Percentiles rank a stretch among this genome's conserved stretches.
Evolutionary conservation across 192 early-diverging fungal species (phyloP).

Genomic region (Spizellomyces punctatus): DNA sequence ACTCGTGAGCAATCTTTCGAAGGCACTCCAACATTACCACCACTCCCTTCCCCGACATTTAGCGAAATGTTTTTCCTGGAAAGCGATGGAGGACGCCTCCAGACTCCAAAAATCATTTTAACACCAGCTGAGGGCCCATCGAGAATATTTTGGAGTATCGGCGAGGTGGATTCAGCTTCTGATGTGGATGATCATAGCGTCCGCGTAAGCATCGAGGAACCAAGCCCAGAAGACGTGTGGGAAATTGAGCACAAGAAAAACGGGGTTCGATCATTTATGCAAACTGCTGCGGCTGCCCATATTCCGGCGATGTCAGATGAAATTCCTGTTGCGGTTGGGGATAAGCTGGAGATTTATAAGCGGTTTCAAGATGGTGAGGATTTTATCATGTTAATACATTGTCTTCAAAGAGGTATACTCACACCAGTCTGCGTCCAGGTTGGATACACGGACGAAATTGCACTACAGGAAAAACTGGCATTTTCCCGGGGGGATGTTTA

Average conservation of each 20-base stretch:
- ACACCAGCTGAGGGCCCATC: background rate
- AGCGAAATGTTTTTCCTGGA: slow-evolving; percentile 14
- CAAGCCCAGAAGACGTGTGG: background rate
- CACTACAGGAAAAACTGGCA: background rate
- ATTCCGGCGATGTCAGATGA: slow-evolving; percentile 4
- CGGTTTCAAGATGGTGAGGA: slow-evolving; percentile 4
- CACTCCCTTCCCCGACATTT: slow-evolving; percentile 8
- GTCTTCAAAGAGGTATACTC: background rate
- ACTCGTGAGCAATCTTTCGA: too few relatives aligned
- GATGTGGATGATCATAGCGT: slow-evolving; percentile 1
- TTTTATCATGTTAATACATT: background rate
- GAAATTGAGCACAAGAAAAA: background rate
- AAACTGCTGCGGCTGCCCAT: background rate
- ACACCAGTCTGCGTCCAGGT: background rate
- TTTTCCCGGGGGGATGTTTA: slow-evolving; percentile 6
- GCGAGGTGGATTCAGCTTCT: background rate
- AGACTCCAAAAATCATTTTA: background rate
- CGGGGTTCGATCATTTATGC: background rate
- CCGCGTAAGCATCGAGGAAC: background rate
- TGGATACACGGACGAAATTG: slow-evolving; percentile 3
- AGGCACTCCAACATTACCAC: background rate
- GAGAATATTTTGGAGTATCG: background rate
- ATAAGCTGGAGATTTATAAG: slow-evolving; percentile 3
- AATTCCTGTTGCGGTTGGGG: background rate
- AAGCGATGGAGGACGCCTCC: background rate